Evolutionary conservation across 192 early-diverging fungal species (phyloP), one percentile per base, ranked within the genome.

Genomic region (Endogone sp.): DNA sequence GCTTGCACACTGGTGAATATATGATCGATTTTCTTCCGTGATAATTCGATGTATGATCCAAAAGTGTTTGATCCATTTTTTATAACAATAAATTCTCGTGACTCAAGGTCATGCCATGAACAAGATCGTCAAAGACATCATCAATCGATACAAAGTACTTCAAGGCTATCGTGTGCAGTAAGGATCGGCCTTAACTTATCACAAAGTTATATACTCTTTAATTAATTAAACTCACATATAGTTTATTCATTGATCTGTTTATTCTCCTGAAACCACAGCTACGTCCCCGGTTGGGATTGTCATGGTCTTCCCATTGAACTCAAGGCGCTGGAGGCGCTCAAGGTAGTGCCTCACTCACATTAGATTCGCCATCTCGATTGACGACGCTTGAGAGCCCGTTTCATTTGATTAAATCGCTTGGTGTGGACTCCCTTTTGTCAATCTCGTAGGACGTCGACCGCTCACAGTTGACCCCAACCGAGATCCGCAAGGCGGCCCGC

Each of bases 271-370:
- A n/a, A n/a, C n/a, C n/a, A n/a, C 57, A 85, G 85, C 25, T 88
- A 89, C 65, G 83, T 86, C 3, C 92, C 92, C 28, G 92, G 92
- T 64, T 93, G 89, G 79, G 92, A 93, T 74, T 89, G 89, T 32
- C 92, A 93, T 64, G 92, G 92, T 4, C 71, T 93, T 29, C 92
- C 92, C 23, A 93, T 93, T 66, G 92, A 93, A 72, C 79, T 88
- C 59, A 93, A 93, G 73, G 91, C 91, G 0, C 74, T 93, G 23
- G 84, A 78, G 13, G 75, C 79, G 63, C 70, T 91, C 31, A 87
- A 83, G 64, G 79, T 80, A 28, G n/a, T 27, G 22, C 16, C 2
- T 26, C 10, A 26, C 37, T n/a, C n/a, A n/a, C n/a, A n/a, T n/a
- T n/a, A n/a, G n/a, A n/a, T n/a, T n/a, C n/a, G n/a, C n/a, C n/a